Conservation (phyloP, 2,329 filamentous ascomycete species). For the Apiospora rasikravindrae region DNA sequence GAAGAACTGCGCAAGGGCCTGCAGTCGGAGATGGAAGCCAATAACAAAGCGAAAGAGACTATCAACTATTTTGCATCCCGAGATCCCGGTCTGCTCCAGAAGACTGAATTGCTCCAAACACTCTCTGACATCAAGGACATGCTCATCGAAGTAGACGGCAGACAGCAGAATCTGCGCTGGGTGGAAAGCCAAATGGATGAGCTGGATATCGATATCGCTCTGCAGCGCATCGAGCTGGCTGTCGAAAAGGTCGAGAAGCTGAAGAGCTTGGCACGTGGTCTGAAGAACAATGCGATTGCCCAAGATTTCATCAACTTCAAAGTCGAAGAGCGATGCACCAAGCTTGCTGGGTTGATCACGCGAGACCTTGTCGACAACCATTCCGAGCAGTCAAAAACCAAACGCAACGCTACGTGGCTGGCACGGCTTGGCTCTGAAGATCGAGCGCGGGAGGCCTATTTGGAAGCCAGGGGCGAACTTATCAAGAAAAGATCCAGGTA, state of each 20-base stretch:
- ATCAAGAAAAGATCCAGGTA: slow-evolving; percentile 86
- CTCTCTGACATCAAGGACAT: slow-evolving; percentile 83
- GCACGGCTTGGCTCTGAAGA: slow-evolving; percentile 89
- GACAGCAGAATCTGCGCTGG: slow-evolving; percentile 94
- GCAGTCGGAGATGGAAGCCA: slow-evolving; percentile 85
- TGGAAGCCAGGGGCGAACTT: slow-evolving; percentile 76
- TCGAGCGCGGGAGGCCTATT: slow-evolving; percentile 83
- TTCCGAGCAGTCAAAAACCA: slow-evolving; percentile 77
- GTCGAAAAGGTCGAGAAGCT: slow-evolving; percentile 86
- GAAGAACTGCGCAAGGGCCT: slow-evolving; percentile 88
- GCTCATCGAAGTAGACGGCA: slow-evolving; percentile 94
- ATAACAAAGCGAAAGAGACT: slow-evolving; percentile 81
- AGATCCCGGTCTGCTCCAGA: slow-evolving; percentile 77
- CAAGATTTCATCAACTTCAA: slow-evolving; percentile 94
- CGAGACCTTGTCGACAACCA: slow-evolving; percentile 80
- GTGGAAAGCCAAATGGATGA: slow-evolving; percentile 95
- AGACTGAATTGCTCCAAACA: slow-evolving; percentile 79
- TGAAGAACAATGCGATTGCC: slow-evolving; percentile 85
- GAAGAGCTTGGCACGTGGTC: slow-evolving; percentile 74
- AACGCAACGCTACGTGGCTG: slow-evolving; percentile 82
- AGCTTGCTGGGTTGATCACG: slow-evolving; percentile 76
- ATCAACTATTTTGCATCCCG: slow-evolving; percentile 85
- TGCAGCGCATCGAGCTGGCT: slow-evolving; percentile 86
- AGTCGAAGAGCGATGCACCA: slow-evolving; percentile 81
- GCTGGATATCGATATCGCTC: slow-evolving; percentile 91